Percentiles rank a stretch among this genome's conserved stretches.
These are phyloP conservation scores for Linum lewisii DNA, from an alignment of 345 rosid species.

Conservation along the genomic window DNA sequence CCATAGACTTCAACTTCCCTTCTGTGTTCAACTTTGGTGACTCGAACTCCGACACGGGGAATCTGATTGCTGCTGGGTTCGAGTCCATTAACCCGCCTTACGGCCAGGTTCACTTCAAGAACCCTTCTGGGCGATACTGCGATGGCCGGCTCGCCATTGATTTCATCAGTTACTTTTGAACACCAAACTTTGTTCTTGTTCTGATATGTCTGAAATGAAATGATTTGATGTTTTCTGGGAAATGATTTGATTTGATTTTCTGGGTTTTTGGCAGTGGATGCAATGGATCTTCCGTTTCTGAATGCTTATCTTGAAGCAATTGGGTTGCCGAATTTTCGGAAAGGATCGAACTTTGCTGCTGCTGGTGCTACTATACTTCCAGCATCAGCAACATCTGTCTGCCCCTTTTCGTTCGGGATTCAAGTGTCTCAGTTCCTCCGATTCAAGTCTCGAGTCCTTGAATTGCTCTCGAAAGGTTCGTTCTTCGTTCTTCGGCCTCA, in stretches of 20 bases:
- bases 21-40: conserved; percentile 84
- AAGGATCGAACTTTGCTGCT: conserved; percentile 88
- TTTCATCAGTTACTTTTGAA: conserved; percentile 53
- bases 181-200: background rate
- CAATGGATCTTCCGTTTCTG: conserved; percentile 81
- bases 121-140: conserved; percentile 72
- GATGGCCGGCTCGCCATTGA: conserved; percentile 76
- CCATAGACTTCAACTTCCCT: conserved; percentile 47
- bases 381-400: conserved; percentile 54
- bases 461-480: conserved; percentile 50
- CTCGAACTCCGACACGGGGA: conserved; percentile 86
- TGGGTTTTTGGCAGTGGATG: conserved; percentile 61
- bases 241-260: background rate
- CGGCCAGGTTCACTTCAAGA: conserved; percentile 52
- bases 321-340: conserved; percentile 71
- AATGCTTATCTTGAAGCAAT: conserved; percentile 81
- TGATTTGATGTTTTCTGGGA: no score
- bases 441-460: conserved; percentile 61
- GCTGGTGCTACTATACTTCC: conserved; percentile 81
- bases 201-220: background rate
- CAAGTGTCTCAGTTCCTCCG: conserved; percentile 77
- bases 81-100: conserved; percentile 53
- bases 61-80: conserved; percentile 59
- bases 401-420: conserved; percentile 74
- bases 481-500: background rate